phyloP scores from a whole-genome alignment of 2,329 filamentous ascomycete genomes.

The Stachybotrys chlorohalonatus region DNA sequence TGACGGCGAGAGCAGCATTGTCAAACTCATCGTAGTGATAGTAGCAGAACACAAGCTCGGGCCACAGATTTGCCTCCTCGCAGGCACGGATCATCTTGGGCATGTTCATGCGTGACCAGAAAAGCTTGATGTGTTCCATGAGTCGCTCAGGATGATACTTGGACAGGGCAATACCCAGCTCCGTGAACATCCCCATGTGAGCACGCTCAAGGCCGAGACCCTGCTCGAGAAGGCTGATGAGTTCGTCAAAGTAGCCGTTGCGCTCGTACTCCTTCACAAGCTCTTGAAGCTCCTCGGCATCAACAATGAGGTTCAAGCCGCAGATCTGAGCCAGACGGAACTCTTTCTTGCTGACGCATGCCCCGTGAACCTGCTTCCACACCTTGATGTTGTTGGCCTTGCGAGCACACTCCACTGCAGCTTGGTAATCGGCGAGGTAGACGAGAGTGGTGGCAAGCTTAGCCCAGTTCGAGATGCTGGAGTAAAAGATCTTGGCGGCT shows the following conservation, averaged over 20 bases:
- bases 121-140: slow-evolving; percentile 98
- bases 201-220: slow-evolving; percentile 86
- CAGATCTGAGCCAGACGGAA: slow-evolving; percentile 98
- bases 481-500: slow-evolving; percentile 98
- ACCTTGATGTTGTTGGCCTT: slow-evolving; percentile 99
- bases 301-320: slow-evolving; percentile 93
- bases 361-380: slow-evolving; percentile 97
- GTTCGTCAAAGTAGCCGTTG: slow-evolving; percentile 97
- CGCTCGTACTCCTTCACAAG: slow-evolving; percentile 95
- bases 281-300: slow-evolving; percentile 88
- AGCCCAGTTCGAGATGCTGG: slow-evolving; percentile 98
- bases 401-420: slow-evolving; percentile 91
- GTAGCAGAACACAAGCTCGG: slow-evolving; percentile 95
- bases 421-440: slow-evolving; percentile 95
- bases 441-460: slow-evolving; percentile 97
- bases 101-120: slow-evolving; percentile 97
- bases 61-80: slow-evolving; percentile 94
- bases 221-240: slow-evolving; percentile 88
- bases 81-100: slow-evolving; percentile 91
- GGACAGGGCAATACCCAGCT: slow-evolving; percentile 81
- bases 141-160: slow-evolving; percentile 93
- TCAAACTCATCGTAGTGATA: slow-evolving; percentile 98
- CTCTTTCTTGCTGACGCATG: slow-evolving; percentile 95
- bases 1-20: slow-evolving; percentile 93
- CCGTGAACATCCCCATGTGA: slow-evolving; percentile 97